Conservation (phyloP, 2,329 filamentous ascomycete genomes). For the Colletotrichum ledebouriae region DNA sequence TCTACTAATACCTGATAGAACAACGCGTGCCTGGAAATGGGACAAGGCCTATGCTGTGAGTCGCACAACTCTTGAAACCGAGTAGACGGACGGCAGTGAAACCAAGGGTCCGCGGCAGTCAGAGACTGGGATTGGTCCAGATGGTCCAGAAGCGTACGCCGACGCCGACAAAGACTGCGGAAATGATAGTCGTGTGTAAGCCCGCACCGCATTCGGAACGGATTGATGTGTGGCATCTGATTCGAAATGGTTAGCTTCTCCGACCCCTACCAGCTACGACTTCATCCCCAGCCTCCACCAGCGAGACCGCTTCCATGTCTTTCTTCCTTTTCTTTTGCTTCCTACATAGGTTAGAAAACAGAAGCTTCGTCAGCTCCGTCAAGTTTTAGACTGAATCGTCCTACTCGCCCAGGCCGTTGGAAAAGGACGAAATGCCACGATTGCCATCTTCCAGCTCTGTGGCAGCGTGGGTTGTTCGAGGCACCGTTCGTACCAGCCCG, state of each 20-base stretch:
- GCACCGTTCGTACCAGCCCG: too few species aligned
- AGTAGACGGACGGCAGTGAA: background rate
- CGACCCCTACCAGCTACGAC: background rate
- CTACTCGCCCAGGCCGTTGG: too few species aligned
- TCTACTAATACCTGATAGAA: slow-evolving; percentile 36
- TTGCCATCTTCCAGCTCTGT: too few species aligned
- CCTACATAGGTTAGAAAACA: background rate
- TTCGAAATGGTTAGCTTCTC: too few species aligned
- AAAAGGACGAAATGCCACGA: too few species aligned
- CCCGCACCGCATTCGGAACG: too few species aligned
- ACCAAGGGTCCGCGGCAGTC: background rate
- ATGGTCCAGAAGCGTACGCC: too few species aligned
- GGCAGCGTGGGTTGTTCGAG: too few species aligned
- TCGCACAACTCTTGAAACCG: background rate
- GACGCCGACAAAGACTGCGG: too few species aligned
- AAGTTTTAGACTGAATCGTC: background rate
- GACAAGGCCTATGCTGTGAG: background rate
- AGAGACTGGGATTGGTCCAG: background rate
- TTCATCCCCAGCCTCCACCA: background rate
- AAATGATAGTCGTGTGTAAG: too few species aligned
- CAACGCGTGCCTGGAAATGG: background rate
- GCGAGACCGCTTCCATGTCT: background rate
- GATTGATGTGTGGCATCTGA: too few species aligned
- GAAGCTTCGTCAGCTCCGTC: background rate
- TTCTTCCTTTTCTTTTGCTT: slow-evolving; percentile 2